Conservation (phyloP, 2,329 filamentous ascomycete species). For the Diaporthe citrichinensis region DNA sequence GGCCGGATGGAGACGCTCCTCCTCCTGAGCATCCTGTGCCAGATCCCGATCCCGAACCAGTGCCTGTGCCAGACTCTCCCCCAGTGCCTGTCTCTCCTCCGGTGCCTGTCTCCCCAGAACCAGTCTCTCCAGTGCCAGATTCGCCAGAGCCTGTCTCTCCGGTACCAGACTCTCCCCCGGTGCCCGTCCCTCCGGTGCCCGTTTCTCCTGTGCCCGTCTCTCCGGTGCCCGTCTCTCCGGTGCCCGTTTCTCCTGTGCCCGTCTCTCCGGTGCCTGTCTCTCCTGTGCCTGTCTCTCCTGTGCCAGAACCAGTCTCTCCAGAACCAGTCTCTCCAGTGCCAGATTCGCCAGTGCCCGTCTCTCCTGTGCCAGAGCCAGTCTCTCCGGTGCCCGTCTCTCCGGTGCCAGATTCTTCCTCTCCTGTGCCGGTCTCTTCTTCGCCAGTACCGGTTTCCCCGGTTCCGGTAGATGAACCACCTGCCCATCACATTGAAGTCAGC, state of each 20-base stretch:
- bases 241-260: neutral
- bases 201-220: too few species aligned
- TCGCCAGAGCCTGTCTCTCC: neutral
- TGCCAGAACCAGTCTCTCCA: neutral
- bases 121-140: neutral
- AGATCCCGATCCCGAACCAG: neutral
- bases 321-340: neutral
- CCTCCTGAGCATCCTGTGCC: constrained; percentile 2
- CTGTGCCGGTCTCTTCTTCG: neutral
- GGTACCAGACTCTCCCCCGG: neutral
- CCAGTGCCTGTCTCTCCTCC: neutral
- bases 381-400: neutral
- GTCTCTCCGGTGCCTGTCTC: neutral
- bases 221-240: neutral
- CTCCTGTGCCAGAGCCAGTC: neutral
- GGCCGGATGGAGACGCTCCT: neutral
- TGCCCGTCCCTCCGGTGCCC: neutral
- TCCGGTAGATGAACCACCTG: neutral
- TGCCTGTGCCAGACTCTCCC: neutral
- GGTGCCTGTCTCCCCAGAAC: neutral
- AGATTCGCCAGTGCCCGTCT: neutral
- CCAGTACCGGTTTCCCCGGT: neutral
- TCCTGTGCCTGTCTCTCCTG: neutral
- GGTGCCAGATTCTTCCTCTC: neutral
- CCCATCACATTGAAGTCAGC: neutral